Conservation (phyloP, 106 monocot genomes). For the Cymbidium sinense region DNA sequence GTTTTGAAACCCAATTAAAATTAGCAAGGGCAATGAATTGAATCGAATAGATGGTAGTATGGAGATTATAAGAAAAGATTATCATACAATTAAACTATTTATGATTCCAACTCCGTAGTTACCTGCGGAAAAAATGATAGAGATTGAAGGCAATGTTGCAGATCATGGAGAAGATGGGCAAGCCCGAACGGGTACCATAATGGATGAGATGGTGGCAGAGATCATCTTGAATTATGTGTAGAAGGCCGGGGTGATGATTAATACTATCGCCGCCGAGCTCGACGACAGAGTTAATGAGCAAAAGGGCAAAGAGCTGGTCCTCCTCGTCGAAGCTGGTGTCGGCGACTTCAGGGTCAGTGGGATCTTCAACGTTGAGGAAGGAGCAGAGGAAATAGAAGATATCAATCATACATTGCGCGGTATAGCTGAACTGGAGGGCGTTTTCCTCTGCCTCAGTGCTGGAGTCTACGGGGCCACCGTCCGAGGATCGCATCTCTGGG, state of each 20-base stretch:
- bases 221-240: constrained; percentile 70
- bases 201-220: constrained; percentile 76
- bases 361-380: constrained; percentile 49
- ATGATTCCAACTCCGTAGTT: neutral
- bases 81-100: neutral
- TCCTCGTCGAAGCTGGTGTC: constrained; percentile 54
- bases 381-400: constrained; percentile 85
- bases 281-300: constrained; percentile 66
- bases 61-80: neutral
- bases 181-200: constrained; percentile 41
- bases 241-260: constrained; percentile 49
- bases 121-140: constrained; percentile 74
- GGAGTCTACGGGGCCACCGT: constrained; percentile 5
- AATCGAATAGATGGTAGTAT: neutral
- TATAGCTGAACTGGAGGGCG: constrained; percentile 21
- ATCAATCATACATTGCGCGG: constrained; percentile 65
- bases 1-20: neutral
- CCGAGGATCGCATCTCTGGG: constrained; percentile 31
- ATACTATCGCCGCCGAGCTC: constrained; percentile 77
- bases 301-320: constrained; percentile 63
- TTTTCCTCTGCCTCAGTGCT: constrained; percentile 28
- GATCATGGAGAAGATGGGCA: constrained; percentile 75
- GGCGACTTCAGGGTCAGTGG: constrained; percentile 19
- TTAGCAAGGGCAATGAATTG: neutral
- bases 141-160: constrained; percentile 87